phyloP scores from a whole-genome alignment of 1,139 yeast genomes.

The Pichia sp. region DNA sequence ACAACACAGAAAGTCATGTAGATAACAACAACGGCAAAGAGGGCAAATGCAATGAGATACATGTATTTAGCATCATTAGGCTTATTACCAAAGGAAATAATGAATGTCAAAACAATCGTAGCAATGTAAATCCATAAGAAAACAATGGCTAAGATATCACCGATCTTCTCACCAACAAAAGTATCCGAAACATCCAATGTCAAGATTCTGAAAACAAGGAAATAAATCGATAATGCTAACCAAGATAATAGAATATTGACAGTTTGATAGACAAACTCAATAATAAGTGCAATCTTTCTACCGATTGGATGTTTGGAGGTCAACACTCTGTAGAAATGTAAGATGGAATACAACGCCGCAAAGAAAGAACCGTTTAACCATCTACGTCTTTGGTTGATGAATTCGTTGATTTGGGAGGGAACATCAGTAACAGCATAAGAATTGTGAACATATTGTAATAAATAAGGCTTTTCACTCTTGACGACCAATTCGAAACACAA shows the following conservation, averaged over 20 bases:
- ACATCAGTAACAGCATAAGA: slow-evolving; percentile 86
- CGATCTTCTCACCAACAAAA: slow-evolving; percentile 44
- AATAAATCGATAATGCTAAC: slow-evolving; percentile 76
- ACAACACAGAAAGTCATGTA: slow-evolving; percentile 90
- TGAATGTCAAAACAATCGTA: slow-evolving; percentile 84
- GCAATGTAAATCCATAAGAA: slow-evolving; percentile 88
- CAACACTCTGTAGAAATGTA: slow-evolving; percentile 71
- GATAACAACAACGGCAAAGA: slow-evolving; percentile 90
- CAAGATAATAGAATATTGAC: slow-evolving; percentile 68
- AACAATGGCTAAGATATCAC: slow-evolving; percentile 72
- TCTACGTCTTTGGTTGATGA: slow-evolving; percentile 75
- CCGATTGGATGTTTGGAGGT: slow-evolving; percentile 59
- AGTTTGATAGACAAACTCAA: slow-evolving; percentile 70
- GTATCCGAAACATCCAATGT: slow-evolving; percentile 50
- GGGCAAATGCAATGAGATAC: slow-evolving; percentile 72
- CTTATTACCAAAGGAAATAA: slow-evolving; percentile 88
- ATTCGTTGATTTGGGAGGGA: slow-evolving; percentile 69
- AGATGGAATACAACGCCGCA: slow-evolving; percentile 73
- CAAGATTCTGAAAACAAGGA: slow-evolving; percentile 67
- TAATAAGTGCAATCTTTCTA: slow-evolving; percentile 59
- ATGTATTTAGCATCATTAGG: slow-evolving; percentile 88
- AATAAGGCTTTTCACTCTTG: slow-evolving; percentile 57
- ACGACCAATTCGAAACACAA: slow-evolving; percentile 81
- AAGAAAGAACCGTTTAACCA: slow-evolving; percentile 87
- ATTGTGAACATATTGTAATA: slow-evolving; percentile 68